Base-by-base conservation (phyloP, 345 rosid species). In the Arabidopsis thaliana region DNA sequence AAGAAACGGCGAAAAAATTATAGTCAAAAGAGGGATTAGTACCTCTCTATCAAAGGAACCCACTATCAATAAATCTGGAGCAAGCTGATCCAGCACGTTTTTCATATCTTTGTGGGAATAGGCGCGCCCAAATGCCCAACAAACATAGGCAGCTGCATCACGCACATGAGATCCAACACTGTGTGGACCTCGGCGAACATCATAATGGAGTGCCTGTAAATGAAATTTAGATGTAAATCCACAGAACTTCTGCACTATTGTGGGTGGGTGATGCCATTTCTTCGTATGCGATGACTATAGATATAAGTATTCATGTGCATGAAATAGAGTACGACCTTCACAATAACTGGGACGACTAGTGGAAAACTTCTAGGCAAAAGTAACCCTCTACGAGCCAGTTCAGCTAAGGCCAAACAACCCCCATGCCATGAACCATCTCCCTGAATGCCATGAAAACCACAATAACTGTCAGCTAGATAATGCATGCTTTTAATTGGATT, bases 341-440 rank as follows among this genome's bases (percentile, higher is more conserved):
- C 83, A 82, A 95, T 80, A 74, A 90, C 87, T 73, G 96, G 97
- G 57, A 90, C 84, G 65, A 89, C 96, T 85, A 80, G 85, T 53
- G 97, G 91, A 65, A 92, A 90, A 88, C 96, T 87, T 74, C 75
- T 82, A 50, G 99, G 99, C 74, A 95, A 81, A 73, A 95, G 90
- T 84, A 95, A 82, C 57, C 99, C 97, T 88, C 99, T 86, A 63
- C 97, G 91, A 52, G 97, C 92, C 73, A 95, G 81, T 81, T 95
- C 97, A 69, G 99, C 97, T 77, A 92, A 84, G 44, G 99, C 90
- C 79, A 92, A 84, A 89, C 99, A 95, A 75, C 95, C 97, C 32
- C 99, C 99, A 85, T 92, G 99, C 97, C 99, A 95, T 12, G 99
- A 91, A 73, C 97, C 97, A 85, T 94, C 99, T 77, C 97, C 97